Conservation (phyloP, 2,329 filamentous ascomycete genomes). For the Aspergillus tamarii region DNA sequence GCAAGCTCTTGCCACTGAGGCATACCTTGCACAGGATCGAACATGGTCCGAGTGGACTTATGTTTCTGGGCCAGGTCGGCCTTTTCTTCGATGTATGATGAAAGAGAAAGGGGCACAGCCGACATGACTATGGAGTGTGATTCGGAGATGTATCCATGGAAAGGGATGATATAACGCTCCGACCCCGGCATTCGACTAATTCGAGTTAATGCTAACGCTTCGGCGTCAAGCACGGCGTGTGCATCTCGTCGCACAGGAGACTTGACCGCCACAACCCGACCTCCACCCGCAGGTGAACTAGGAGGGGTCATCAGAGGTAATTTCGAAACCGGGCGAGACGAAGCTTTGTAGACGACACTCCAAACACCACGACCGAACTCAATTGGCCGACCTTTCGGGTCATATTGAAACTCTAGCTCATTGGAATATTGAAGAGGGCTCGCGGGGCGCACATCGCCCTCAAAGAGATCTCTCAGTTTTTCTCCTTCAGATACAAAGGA, state of each 20-base stretch:
- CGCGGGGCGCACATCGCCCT: background rate
- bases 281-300: slow-evolving; percentile 38
- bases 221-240: slow-evolving; percentile 42
- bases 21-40: slow-evolving; percentile 48
- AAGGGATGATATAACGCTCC: slow-evolving; percentile 47
- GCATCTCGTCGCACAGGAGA: slow-evolving; percentile 46
- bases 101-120: slow-evolving; percentile 48
- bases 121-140: slow-evolving; percentile 48
- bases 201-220: slow-evolving; percentile 47
- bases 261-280: slow-evolving; percentile 49
- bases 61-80: slow-evolving; percentile 32
- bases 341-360: slow-evolving; percentile 52
- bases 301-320: slow-evolving; percentile 32
- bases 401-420: slow-evolving; percentile 37
- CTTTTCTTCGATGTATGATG: slow-evolving; percentile 44
- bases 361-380: slow-evolving; percentile 51
- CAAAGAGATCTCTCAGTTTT: slow-evolving; percentile 4
- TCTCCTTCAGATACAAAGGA: slow-evolving; percentile 13
- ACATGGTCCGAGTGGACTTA: slow-evolving; percentile 47
- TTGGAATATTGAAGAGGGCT: slow-evolving; percentile 35
- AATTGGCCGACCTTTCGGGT: slow-evolving; percentile 31
- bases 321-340: slow-evolving; percentile 21
- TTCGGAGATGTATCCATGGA: slow-evolving; percentile 46
- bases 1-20: slow-evolving; percentile 46
- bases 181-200: slow-evolving; percentile 36